Conservation (phyloP, 257 asterid species). For the Misopates orontium region DNA sequence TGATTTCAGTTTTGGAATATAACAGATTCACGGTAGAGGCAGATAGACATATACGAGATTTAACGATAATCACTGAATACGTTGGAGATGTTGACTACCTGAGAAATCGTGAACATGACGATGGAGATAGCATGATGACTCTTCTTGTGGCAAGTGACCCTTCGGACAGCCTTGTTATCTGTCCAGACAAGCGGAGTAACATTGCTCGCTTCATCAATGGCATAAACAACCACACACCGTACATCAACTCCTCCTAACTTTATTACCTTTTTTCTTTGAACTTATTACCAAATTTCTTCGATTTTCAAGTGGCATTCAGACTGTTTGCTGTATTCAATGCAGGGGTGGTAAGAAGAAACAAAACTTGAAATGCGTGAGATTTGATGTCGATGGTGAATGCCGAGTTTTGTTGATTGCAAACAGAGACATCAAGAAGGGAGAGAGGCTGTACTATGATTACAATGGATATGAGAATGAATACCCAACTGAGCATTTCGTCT, state of each 20-base stretch:
- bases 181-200: conserved; percentile 84
- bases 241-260: conserved; percentile 28
- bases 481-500: conserved; percentile 89
- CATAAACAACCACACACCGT: conserved; percentile 86
- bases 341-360: conserved; percentile 90
- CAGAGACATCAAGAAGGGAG: conserved; percentile 81
- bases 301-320: no score
- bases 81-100: conserved; percentile 92
- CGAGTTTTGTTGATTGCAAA: conserved; percentile 73
- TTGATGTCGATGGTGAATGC: conserved; percentile 69
- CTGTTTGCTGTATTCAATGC: conserved; percentile 17
- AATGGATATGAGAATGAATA: conserved; percentile 87
- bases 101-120: conserved; percentile 64
- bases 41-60: conserved; percentile 66
- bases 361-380: conserved; percentile 84
- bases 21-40: conserved; percentile 92
- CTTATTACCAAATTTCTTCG: no score
- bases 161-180: conserved; percentile 71
- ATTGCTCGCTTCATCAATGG: conserved; percentile 93
- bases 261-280: no score
- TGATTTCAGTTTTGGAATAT: conserved; percentile 9
- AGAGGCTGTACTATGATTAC: conserved; percentile 84
- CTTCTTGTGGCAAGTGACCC: conserved; percentile 70
- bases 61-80: conserved; percentile 89
- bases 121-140: conserved; percentile 97